Evolutionary conservation across 805 yeast species (phyloP).

Genomic region (Ogataea naganishii): DNA sequence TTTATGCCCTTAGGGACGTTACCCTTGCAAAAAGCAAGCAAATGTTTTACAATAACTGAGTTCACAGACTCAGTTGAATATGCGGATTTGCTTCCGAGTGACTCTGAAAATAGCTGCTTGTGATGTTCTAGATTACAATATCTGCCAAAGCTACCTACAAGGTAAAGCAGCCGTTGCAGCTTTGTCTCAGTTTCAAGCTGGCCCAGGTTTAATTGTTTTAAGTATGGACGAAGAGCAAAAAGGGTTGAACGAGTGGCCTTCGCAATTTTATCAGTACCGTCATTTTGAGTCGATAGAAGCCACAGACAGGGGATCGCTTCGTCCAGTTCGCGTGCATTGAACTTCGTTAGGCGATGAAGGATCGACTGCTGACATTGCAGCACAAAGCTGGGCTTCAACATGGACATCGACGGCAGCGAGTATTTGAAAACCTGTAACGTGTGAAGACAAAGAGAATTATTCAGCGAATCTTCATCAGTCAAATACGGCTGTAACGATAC

Average conservation of each 20-base stretch:
- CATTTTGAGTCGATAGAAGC: slow-evolving; percentile 38
- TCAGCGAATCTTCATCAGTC: slow-evolving; percentile 34
- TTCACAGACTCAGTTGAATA: slow-evolving; percentile 50
- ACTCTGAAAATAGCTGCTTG: slow-evolving; percentile 27
- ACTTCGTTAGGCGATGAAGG: slow-evolving; percentile 49
- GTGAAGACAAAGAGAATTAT: slow-evolving; percentile 33
- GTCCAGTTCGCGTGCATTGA: slow-evolving; percentile 51
- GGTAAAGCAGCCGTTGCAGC: slow-evolving; percentile 45
- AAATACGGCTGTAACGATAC: slow-evolving; percentile 57
- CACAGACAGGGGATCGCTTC: slow-evolving; percentile 69
- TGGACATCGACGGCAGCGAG: slow-evolving; percentile 32
- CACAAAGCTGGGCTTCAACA: slow-evolving; percentile 44
- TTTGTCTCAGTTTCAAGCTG: slow-evolving; percentile 30
- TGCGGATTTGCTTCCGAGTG: slow-evolving; percentile 35
- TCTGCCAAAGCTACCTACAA: slow-evolving; percentile 66
- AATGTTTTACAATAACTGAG: slow-evolving; percentile 48
- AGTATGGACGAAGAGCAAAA: slow-evolving; percentile 37
- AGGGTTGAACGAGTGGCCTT: slow-evolving; percentile 61
- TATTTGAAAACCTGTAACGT: slow-evolving; percentile 46
- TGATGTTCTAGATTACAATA: slow-evolving; percentile 52
- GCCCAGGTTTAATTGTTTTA: slow-evolving; percentile 15
- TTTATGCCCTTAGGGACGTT: slow-evolving; percentile 26
- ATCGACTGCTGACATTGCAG: slow-evolving; percentile 40
- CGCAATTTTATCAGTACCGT: slow-evolving; percentile 40
- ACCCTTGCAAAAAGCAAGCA: slow-evolving; percentile 44